Conservation (phyloP, 176 grass and related monocot genomes). For the Chrysopogon serrulatus region DNA sequence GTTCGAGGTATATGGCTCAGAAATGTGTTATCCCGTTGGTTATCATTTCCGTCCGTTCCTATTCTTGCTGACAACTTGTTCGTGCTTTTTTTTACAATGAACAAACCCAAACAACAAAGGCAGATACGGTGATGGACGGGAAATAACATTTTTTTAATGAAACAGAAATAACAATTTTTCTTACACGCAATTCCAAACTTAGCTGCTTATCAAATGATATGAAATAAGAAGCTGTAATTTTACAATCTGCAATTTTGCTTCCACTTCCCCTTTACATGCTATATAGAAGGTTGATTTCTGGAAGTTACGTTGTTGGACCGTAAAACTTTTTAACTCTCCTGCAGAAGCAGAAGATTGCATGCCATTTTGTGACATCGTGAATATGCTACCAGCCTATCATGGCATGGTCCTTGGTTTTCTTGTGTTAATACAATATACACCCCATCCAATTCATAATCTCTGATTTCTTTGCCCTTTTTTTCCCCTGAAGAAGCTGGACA, state of each 20-base stretch:
- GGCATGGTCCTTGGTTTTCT: not conserved
- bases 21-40: not conserved
- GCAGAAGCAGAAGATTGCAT: not conserved
- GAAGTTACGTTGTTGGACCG: not conserved
- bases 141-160: too few species aligned
- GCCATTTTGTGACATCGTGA: not conserved
- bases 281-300: not conserved
- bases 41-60: not conserved
- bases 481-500: not conserved
- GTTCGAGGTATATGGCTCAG: slow-evolving; percentile 70
- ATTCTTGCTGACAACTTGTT: not conserved
- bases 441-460: not conserved
- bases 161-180: too few species aligned
- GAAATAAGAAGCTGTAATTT: not conserved
- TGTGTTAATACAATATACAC: not conserved
- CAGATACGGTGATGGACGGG: not conserved
- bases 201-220: not conserved
- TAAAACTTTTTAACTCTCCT: not conserved
- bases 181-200: not conserved
- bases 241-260: not conserved
- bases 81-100: not conserved
- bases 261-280: not conserved
- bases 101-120: not conserved
- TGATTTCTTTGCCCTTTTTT: not conserved
- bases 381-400: not conserved